Evolutionary conservation across 345 rosid species (phyloP).

Genomic region (Populus alba): DNA sequence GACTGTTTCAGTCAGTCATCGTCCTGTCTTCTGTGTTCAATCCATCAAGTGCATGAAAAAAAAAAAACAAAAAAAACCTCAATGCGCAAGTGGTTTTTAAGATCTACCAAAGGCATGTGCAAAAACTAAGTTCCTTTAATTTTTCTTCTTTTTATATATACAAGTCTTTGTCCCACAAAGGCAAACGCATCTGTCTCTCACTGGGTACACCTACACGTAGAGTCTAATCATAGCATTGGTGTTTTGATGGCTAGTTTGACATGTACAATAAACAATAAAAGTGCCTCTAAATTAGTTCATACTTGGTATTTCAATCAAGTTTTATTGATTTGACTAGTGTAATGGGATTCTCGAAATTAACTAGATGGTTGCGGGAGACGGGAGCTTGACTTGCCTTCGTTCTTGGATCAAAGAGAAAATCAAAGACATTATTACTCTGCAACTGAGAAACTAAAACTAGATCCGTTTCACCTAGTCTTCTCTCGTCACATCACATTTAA

Average conservation of each 20-base stretch:
- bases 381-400: not conserved
- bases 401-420: not conserved
- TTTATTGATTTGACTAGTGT: not conserved
- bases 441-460: not conserved
- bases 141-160: no score
- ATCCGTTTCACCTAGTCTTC: no score
- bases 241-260: no score
- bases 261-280: not conserved
- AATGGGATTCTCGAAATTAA: not conserved
- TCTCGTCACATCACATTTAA: no score
- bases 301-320: not conserved
- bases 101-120: not conserved
- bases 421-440: not conserved
- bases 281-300: not conserved
- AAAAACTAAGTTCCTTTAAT: no score
- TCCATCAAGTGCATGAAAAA: not conserved
- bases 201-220: no score
- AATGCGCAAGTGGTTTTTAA: not conserved
- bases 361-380: not conserved
- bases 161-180: not conserved
- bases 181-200: not conserved
- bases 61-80: not conserved
- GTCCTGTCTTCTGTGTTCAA: not conserved
- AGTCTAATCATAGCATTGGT: no score
- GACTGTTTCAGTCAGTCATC: not conserved